phyloP scores from a whole-genome alignment of 495 filamentous ascomycete species.

The Lindgomyces ingoldianus region DNA sequence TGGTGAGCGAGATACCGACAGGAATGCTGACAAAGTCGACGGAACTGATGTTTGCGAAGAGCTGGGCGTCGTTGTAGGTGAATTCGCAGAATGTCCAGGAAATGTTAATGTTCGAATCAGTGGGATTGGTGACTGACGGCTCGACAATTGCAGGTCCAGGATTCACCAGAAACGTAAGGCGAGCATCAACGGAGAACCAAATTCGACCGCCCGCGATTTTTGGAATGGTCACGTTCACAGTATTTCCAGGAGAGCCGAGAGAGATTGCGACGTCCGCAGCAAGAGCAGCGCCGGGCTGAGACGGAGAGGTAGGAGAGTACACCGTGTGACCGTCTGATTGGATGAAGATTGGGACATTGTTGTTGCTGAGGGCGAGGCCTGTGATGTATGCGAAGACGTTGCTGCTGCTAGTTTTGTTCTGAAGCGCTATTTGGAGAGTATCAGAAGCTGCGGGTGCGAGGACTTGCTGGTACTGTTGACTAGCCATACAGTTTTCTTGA shows the following conservation, averaged over 20 bases:
- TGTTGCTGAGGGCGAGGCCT: constrained; percentile 62
- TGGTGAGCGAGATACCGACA: constrained; percentile 61
- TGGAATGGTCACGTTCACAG: constrained; percentile 63
- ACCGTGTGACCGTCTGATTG: constrained; percentile 59
- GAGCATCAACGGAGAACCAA: constrained; percentile 65
- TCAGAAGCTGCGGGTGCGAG: constrained; percentile 13
- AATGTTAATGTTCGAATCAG: constrained; percentile 65
- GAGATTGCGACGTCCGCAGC: constrained; percentile 60
- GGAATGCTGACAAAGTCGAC: constrained; percentile 74
- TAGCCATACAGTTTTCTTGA: not conserved
- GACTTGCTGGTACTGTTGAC: constrained; percentile 19
- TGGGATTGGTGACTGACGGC: constrained; percentile 65
- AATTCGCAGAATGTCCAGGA: constrained; percentile 74
- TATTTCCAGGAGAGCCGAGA: constrained; percentile 61
- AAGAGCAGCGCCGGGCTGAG: constrained; percentile 50
- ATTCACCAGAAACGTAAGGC: constrained; percentile 70
- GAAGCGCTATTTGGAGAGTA: constrained; percentile 59
- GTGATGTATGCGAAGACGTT: constrained; percentile 72
- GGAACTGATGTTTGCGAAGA: constrained; percentile 74
- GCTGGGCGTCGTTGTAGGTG: constrained; percentile 65
- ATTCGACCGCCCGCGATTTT: constrained; percentile 68
- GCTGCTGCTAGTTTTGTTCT: constrained; percentile 63
- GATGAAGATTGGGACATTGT: constrained; percentile 62
- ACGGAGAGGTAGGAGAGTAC: constrained; percentile 58
- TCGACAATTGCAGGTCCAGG: constrained; percentile 70